Base-by-base conservation (phyloP, 345 rosid species). In the Trapa bicornis region DNA sequence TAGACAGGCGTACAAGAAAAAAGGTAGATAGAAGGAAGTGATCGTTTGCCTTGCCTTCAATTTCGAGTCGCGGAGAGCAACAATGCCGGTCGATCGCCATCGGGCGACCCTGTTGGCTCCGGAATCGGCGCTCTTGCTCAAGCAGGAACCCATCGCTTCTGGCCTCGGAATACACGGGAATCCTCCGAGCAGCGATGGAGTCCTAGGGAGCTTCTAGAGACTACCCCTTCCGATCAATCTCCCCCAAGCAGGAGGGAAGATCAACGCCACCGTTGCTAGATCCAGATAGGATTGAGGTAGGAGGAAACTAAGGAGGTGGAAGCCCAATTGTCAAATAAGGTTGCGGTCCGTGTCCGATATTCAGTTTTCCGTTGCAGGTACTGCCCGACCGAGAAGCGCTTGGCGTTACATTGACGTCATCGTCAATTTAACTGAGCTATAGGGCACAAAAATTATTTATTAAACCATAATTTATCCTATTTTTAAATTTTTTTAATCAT, bases 1-100 rank as follows among this genome's bases (percentile, higher is more conserved):
- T n/a, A 53, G 32, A 53, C 8, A 53, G 32, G 22, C 8, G 32
- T 17, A 41, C 52, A 36, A 37, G 61, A 67, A 43, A 42, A 2
- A 39, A 61, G 11, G 38, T 10, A 37, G 47, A 17, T 43, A 8
- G 45, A 65, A 35, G 35, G 3, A 33, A 67, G 54, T 53, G 58
- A 57, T 57, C n/a, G 65, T 41, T 72, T 77, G 75, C 98, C 96
- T 72, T 77, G 75, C 98, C 96, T 90, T 93, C 82, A 93, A 81
- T 87, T 88, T 93, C 68, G 94, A 71, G 76, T 93, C 97, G 41
- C 98, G 96, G 37, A 93, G 74, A 37, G 91, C 91, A 67, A 93
- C 92, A 74, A 93, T 90, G 76, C 98, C 98, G 36, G 98, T 90
- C 61, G 97, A 85, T 76, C 97, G 90, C 98, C 98, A 90, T 29